A percentile compares a stretch with the other conserved stretches of the same genome.
Evolutionary conservation across 495 filamentous ascomycete genomes (phyloP).

Genomic region (Penicillium riverlandense): DNA sequence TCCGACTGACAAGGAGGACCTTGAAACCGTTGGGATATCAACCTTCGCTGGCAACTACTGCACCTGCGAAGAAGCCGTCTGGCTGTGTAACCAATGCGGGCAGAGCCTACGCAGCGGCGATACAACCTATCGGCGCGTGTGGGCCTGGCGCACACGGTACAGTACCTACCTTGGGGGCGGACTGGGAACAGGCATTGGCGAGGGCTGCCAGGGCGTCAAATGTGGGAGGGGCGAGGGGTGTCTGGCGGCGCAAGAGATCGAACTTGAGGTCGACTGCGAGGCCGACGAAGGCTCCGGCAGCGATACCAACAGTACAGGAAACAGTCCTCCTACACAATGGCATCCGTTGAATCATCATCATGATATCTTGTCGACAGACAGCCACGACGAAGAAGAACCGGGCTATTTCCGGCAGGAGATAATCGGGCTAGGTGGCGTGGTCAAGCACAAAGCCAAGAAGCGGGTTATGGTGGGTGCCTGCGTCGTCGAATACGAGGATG

Average conservation of each 20-base stretch:
- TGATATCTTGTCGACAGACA: constrained; percentile 11
- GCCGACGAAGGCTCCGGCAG: constrained; percentile 42
- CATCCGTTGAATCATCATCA: constrained; percentile 11
- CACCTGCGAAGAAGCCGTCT: constrained; percentile 58
- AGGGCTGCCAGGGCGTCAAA: constrained; percentile 78
- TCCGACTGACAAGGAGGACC: background rate
- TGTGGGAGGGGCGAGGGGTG: constrained; percentile 68
- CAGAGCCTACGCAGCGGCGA: constrained; percentile 60
- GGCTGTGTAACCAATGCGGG: constrained; percentile 78
- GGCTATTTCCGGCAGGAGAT: constrained; percentile 81
- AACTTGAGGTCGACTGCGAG: constrained; percentile 76
- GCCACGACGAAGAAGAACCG: constrained; percentile 38
- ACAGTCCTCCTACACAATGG: constrained; percentile 4
- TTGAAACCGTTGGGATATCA: no score
- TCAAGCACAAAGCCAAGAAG: constrained; percentile 75
- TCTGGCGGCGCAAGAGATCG: constrained; percentile 62
- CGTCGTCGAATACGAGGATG: constrained; percentile 76
- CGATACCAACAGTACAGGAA: constrained; percentile 11
- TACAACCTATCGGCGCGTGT: constrained; percentile 69
- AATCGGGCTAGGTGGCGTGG: constrained; percentile 75
- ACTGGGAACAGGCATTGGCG: constrained; percentile 78
- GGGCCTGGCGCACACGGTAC: constrained; percentile 86
- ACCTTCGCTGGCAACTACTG: constrained; percentile 55
- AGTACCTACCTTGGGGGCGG: constrained; percentile 65
- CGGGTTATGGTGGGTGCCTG: constrained; percentile 71